A percentile compares a stretch with the other conserved stretches of the same genome.
phyloP scores from a whole-genome alignment of 495 filamentous ascomycete species.

The Tuber melanosporum region DNA sequence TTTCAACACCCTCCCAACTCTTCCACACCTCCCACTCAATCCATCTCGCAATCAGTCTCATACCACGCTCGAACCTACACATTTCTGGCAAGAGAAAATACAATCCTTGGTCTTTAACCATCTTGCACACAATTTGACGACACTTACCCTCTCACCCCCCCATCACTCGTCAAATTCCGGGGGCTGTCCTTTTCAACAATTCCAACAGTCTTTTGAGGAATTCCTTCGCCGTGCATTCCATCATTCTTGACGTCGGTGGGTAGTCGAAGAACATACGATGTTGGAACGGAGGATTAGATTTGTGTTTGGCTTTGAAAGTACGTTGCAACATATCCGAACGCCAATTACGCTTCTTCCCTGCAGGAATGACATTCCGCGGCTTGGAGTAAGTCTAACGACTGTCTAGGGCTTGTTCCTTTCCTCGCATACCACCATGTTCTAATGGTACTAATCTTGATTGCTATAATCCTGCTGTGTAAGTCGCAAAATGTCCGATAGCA shows the following conservation, averaged over 20 bases:
- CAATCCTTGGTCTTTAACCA: conserved; percentile 1
- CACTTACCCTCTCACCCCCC: background rate
- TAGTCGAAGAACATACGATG: conserved; percentile 5
- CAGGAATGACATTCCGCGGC: background rate
- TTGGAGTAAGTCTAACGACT: background rate
- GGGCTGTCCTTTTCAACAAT: background rate
- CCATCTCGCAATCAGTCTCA: background rate
- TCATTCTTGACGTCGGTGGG: background rate
- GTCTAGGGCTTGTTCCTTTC: conserved; percentile 77
- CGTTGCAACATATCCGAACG: conserved; percentile 8
- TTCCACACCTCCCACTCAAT: conserved; percentile 6
- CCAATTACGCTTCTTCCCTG: background rate
- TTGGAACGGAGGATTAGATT: conserved; percentile 31
- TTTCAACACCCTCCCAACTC: conserved; percentile 10
- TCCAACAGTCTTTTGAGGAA: background rate
- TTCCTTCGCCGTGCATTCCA: background rate
- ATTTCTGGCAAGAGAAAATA: conserved; percentile 13
- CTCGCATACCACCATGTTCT: conserved; percentile 98
- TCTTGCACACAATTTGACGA: background rate
- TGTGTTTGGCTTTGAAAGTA: conserved; percentile 39
- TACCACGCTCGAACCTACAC: conserved; percentile 5
- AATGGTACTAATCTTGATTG: conserved; percentile 90
- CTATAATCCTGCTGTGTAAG: conserved; percentile 94
- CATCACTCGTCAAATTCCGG: background rate
- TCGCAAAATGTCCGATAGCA: conserved; percentile 19